These are phyloP conservation scores for Skeletonema grethae DNA, from an alignment of 108 stramenopile genomes.

Conservation along the genomic window DNA sequence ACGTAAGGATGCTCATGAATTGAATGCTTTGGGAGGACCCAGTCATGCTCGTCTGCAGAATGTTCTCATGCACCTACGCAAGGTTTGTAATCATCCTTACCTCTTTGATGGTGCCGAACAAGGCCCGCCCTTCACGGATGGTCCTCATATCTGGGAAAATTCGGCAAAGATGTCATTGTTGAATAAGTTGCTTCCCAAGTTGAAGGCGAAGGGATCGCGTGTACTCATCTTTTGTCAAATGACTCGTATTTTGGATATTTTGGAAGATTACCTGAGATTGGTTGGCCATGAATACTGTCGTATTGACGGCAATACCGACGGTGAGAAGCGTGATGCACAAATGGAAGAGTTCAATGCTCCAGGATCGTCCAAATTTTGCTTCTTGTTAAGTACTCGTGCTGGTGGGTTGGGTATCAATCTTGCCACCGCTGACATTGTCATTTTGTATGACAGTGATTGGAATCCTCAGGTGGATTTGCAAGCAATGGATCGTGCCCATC, in stretches of 20 bases:
- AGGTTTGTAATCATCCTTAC: constrained; percentile 99
- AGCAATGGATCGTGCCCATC: constrained; percentile 94
- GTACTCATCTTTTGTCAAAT: constrained; percentile 98
- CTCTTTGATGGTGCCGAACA: constrained; percentile 95
- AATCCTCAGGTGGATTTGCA: constrained; percentile 99
- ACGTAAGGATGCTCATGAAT: constrained; percentile 80
- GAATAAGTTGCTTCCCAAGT: constrained; percentile 85
- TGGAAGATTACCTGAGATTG: constrained; percentile 92
- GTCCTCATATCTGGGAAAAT: constrained; percentile 97
- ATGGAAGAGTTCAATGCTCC: constrained; percentile 95
- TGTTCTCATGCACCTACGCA: constrained; percentile 99
- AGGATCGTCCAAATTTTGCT: constrained; percentile 89
- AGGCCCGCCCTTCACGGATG: constrained; percentile 95
- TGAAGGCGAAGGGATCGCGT: constrained; percentile 88
- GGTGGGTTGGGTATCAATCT: constrained; percentile 95
- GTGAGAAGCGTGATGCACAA: constrained; percentile 90
- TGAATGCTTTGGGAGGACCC: constrained; percentile 87
- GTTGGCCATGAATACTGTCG: constrained; percentile 92
- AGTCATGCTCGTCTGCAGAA: constrained; percentile 77
- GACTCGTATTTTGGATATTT: constrained; percentile 94
- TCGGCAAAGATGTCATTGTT: constrained; percentile 86
- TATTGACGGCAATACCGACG: constrained; percentile 97
- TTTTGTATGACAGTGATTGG: constrained; percentile 96
- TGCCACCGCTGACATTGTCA: constrained; percentile 90
- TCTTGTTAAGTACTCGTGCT: constrained; percentile 92